phyloP scores from a whole-genome alignment of 177 flowering plant genomes.

The Telopea speciosissima region DNA sequence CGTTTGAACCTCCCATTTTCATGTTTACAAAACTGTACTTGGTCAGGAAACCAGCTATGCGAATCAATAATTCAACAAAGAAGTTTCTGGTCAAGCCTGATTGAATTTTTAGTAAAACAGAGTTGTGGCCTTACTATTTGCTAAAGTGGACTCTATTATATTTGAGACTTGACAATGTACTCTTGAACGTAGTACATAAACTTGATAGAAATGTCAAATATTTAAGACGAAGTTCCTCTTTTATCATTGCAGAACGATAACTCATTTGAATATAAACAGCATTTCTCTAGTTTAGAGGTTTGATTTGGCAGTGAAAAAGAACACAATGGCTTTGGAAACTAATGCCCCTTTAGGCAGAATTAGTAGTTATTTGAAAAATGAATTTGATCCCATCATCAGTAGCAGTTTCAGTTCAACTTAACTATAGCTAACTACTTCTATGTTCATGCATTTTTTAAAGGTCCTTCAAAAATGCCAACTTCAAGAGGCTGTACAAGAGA shows the following conservation, averaged over 20 bases:
- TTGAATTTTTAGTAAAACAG: not conserved
- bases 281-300: not conserved
- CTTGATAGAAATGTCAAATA: not conserved
- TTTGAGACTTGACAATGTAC: not conserved
- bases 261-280: not conserved
- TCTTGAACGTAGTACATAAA: not conserved
- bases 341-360: not conserved
- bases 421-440: constrained; percentile 20
- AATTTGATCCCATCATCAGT: not conserved
- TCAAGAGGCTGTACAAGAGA: constrained; percentile 51
- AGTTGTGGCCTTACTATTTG: not conserved
- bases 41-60: not conserved
- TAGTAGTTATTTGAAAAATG: not conserved
- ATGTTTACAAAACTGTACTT: not conserved
- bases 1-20: not conserved
- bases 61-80: not conserved
- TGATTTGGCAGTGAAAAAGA: not conserved
- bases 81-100: not conserved
- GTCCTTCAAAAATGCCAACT: constrained; percentile 73
- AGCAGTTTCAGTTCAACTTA: constrained; percentile 14
- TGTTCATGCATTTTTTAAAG: constrained; percentile 16
- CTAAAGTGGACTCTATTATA: not conserved
- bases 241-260: not conserved
- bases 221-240: not conserved
- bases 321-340: not conserved